Evolutionary conservation across 306 rosid species (phyloP), one percentile per base, ranked within the genome.

Genomic region (Malus orientalis): DNA sequence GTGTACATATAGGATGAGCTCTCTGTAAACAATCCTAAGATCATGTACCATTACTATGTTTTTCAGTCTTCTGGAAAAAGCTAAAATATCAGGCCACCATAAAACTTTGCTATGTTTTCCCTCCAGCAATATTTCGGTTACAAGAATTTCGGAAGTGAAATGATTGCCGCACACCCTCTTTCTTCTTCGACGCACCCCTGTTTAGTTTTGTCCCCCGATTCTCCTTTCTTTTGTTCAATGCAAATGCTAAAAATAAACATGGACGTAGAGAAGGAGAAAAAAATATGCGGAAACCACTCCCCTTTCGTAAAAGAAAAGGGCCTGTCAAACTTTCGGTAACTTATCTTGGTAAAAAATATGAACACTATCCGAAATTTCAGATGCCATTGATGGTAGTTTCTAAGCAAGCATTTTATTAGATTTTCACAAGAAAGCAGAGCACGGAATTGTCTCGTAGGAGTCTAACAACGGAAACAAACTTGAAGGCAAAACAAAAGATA

Each of bases 1-100:
- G 72, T 89, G 98, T 77, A 75, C 82, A 30, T 85, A 83, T 22
- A 78, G 66, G 44, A 51, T 86, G 71, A 81, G 81, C 57, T 51
- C 64, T 80, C 83, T 16, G 6, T 71, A 68, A 49, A 67, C 33
- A 67, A 42, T 45, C 27, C 32, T 14, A 2, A 29, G 16, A 71
- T 53, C 58, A 29, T 63, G 74, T 73, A 20, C 57, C 1, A 49
- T 61, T 57, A 69, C 8, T 33, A 51, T 23, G 60, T 20, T 74
- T 11, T 68, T 23, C 20, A 14, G 40, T 62, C 25, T 12, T 29
- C 69, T 15, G 70, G 8, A 22, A 62, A 6, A 12, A 36, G 58
- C 76, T 20, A n/a, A n/a, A 55, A 18, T 79, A 40, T 23, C 62
- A 16, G 27, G 33, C 77, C 40, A 54, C 30, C 40, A 51, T 27